Evolutionary conservation across 2,329 filamentous ascomycete genomes (phyloP), one percentile per base, ranked within the genome.

Genomic region (Neofusicoccum umdonicola): DNA sequence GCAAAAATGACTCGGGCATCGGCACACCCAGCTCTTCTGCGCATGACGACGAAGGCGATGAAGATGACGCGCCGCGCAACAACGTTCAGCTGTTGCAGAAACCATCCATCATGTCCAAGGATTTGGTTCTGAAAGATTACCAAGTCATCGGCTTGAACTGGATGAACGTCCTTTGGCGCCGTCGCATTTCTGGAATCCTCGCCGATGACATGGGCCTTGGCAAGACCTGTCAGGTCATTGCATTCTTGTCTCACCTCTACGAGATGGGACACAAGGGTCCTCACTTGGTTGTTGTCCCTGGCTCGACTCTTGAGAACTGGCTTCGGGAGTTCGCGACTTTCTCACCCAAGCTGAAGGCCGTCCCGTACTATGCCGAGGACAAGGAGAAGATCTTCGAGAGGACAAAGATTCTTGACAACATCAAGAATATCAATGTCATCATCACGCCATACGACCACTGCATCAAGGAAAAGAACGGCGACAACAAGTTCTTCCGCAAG

Each of bases 221-320:
- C 51, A 99, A 99, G 82, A 99, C 95, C 0, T 97, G 93, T 71
- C 94, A 99, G 73, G 92, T 98, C 67, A 97, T 99, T 69, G 88
- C 92, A 0, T 92, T 99, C 71, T 84, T 99, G 51, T 90, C 92
- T 15, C 89, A 97, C 71, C 82, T 99, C 31, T 87, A 91, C 15
- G 87, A 93, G 72, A 86, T 86, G 35, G 87, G 79, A 67, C 83
- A 80, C 73, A 87, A 72, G 81, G 92, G 91, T 72, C 92, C 81
- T 80, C 87, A 97, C 74, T 80, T 99, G 41, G 86, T 99, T 42
- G 88, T 99, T 34, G 95, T 98, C 1, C 95, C 95, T 4, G 91
- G 92, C 0, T 97, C 94, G 0, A 97, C 94, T 0, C 85, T 97
- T 9, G 94, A 97, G 72, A 99, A 99, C 74, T 99, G 95, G 95